Conservation (phyloP, 2,329 filamentous ascomycete genomes). For the Laburnicola sp. region DNA sequence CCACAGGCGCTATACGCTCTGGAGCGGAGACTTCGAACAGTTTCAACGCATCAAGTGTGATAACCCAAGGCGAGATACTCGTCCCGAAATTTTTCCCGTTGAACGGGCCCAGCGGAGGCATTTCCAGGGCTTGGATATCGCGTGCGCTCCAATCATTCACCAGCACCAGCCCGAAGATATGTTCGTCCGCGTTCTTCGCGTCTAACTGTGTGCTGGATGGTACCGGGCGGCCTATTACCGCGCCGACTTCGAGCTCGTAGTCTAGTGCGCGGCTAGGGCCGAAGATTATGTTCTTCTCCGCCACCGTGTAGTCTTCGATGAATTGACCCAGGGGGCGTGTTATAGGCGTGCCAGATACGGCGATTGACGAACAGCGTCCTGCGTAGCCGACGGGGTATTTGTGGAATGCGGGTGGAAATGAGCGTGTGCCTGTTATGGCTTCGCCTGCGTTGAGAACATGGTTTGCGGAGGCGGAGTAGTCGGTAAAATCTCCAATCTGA, state of each 20-base stretch:
- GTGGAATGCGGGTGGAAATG: slow-evolving; percentile 32
- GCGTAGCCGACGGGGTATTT: slow-evolving; percentile 56
- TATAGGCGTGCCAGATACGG: slow-evolving; percentile 50
- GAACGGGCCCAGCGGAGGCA: slow-evolving; percentile 63
- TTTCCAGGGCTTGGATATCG: slow-evolving; percentile 65
- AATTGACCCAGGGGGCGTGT: slow-evolving; percentile 33
- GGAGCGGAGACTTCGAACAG: slow-evolving; percentile 32
- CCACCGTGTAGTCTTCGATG: slow-evolving; percentile 29
- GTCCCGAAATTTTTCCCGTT: slow-evolving; percentile 65
- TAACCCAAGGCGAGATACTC: slow-evolving; percentile 63
- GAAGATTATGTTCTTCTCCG: slow-evolving; percentile 56
- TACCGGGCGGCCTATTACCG: slow-evolving; percentile 49
- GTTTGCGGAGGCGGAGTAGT: slow-evolving; percentile 60
- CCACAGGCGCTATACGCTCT: slow-evolving; percentile 24
- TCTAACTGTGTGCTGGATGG: slow-evolving; percentile 44
- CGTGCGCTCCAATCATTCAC: slow-evolving; percentile 66
- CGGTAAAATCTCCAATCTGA: slow-evolving; percentile 59
- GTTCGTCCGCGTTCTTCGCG: slow-evolving; percentile 52
- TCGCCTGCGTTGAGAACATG: slow-evolving; percentile 57
- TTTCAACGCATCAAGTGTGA: slow-evolving; percentile 62
- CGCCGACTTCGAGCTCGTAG: slow-evolving; percentile 56
- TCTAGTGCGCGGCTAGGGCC: slow-evolving; percentile 49
- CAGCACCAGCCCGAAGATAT: slow-evolving; percentile 65
- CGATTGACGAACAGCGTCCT: slow-evolving; percentile 59
- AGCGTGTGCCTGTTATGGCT: slow-evolving; percentile 27